Conservation (phyloP, 225 moss, liverwort and hornwort species). For the Physcomitrellopsis africana region DNA sequence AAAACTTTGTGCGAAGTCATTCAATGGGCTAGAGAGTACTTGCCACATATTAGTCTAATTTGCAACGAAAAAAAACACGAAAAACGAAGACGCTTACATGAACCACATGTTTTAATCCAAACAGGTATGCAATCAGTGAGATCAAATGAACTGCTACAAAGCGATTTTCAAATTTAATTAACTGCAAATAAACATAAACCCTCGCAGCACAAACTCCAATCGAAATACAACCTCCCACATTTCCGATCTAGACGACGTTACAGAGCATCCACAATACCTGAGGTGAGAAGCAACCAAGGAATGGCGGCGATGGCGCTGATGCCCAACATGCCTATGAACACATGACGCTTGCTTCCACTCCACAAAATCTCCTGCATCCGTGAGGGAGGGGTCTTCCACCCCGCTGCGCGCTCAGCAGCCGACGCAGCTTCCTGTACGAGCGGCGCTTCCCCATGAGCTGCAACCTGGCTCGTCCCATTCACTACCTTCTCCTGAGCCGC, state of each 20-base stretch:
- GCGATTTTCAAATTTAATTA: not conserved
- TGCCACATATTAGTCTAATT: not conserved
- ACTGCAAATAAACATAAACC: not conserved
- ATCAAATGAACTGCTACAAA: not conserved
- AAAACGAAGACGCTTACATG: not conserved
- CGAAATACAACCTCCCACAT: not conserved
- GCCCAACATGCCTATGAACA: slow-evolving; percentile 76
- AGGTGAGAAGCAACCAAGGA: slow-evolving; percentile 84
- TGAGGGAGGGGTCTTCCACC: slow-evolving; percentile 69
- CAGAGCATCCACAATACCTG: slow-evolving; percentile 65
- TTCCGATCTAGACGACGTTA: not conserved
- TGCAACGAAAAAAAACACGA: not conserved
- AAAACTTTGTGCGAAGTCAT: not conserved
- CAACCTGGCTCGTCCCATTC: slow-evolving; percentile 19
- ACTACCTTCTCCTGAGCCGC: slow-evolving; percentile 28
- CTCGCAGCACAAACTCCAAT: slow-evolving; percentile 18
- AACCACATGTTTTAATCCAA: not conserved
- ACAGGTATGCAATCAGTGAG: not conserved
- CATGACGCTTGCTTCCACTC: slow-evolving; percentile 91
- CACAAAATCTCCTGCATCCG: slow-evolving; percentile 79
- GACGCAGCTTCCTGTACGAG: slow-evolving; percentile 53
- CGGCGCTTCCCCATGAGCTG: slow-evolving; percentile 38
- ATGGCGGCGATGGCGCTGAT: slow-evolving; percentile 69
- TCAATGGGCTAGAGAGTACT: slow-evolving; percentile 6
- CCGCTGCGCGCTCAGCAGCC: slow-evolving; percentile 48